Conservation (phyloP, 139 green algal genomes). For the Klebsormidium nitens region DNA sequence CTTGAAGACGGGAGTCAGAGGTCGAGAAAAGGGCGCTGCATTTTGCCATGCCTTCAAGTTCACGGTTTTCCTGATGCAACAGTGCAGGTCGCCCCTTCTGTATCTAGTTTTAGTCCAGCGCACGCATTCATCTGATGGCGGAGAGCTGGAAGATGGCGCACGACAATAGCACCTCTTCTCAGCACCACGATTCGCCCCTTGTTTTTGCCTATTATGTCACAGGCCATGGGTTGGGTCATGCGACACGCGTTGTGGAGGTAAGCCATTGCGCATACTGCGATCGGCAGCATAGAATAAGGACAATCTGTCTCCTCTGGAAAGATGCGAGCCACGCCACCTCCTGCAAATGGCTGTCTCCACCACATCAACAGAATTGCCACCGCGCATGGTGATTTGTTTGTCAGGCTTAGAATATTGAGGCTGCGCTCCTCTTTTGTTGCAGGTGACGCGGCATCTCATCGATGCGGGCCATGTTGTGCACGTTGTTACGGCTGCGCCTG, state of each 20-base stretch:
- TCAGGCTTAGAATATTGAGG: background rate
- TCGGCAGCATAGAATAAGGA: background rate
- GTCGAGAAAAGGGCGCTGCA: too few species aligned
- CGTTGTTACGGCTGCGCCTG: slow-evolving; percentile 44
- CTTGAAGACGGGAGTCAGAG: too few species aligned
- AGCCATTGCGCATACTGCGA: background rate
- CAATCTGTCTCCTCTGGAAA: background rate
- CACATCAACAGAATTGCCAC: background rate
- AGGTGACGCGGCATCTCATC: slow-evolving; percentile 39
- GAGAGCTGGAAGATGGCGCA: background rate
- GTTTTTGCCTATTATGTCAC: slow-evolving; percentile 60
- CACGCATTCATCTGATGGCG: too few species aligned
- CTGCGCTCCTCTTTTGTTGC: background rate
- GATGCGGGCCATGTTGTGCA: slow-evolving; percentile 46
- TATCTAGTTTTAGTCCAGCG: too few species aligned
- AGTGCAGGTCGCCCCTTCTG: too few species aligned
- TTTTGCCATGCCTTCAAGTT: too few species aligned
- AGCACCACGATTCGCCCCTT: slow-evolving; percentile 18
- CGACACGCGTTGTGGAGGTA: slow-evolving; percentile 57
- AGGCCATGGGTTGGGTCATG: slow-evolving; percentile 62
- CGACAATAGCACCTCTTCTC: background rate
- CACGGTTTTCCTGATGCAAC: too few species aligned
- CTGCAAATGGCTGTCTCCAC: background rate
- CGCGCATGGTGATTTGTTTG: background rate
- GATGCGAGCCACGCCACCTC: background rate